Evolutionary conservation across 805 yeast species (phyloP).

Genomic region (Lipomyces anomalus): DNA sequence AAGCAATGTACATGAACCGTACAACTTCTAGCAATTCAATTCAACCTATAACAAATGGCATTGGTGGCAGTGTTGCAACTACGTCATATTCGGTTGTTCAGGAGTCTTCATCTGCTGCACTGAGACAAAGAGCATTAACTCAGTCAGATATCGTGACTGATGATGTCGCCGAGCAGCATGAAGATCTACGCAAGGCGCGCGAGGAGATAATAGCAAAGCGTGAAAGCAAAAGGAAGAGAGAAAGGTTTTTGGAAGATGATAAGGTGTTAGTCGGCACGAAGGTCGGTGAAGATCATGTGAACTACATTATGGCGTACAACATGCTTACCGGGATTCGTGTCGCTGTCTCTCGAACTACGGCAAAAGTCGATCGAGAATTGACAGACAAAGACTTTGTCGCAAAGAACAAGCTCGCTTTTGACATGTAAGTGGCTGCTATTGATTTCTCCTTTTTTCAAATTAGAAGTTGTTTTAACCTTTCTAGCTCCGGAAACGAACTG

Average conservation of each 20-base stretch:
- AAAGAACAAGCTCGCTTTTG: constrained; percentile 79
- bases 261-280: constrained; percentile 68
- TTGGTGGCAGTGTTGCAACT: too few relatives aligned
- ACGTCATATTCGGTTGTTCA: too few relatives aligned
- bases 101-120: too few relatives aligned
- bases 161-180: constrained; percentile 23
- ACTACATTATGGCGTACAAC: constrained; percentile 89
- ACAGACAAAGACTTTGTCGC: constrained; percentile 63
- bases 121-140: too few relatives aligned
- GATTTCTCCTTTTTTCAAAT: background rate
- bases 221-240: constrained; percentile 28
- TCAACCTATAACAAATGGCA: too few relatives aligned
- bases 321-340: constrained; percentile 96
- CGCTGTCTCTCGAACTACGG: constrained; percentile 79
- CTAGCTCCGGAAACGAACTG: constrained; percentile 61
- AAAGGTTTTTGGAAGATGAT: constrained; percentile 32
- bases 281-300: constrained; percentile 88
- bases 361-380: constrained; percentile 74
- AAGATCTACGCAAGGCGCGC: constrained; percentile 29
- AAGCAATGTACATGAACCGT: too few relatives aligned
- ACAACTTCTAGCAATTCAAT: too few relatives aligned
- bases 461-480: background rate
- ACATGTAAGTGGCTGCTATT: constrained; percentile 41
- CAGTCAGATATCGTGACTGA: too few relatives aligned
- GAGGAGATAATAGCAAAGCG: constrained; percentile 32